phyloP scores from a whole-genome alignment of 192 early-diverging fungal species.

The Endogone sp. region DNA sequence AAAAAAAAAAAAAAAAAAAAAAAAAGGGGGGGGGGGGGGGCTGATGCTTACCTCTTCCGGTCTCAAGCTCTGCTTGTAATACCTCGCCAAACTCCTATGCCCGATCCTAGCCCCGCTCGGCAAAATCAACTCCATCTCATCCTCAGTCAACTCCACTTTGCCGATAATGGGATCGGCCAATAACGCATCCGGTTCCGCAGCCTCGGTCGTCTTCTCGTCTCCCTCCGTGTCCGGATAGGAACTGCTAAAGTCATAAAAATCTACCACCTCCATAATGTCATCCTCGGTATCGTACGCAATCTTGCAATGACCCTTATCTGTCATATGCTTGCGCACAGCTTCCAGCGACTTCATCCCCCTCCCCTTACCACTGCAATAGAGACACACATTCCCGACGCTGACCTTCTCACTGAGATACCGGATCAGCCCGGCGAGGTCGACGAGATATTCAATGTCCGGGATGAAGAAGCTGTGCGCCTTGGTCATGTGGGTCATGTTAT shows the following conservation, averaged over 20 bases:
- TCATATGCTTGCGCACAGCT: constrained; percentile 94
- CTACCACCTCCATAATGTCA: constrained; percentile 86
- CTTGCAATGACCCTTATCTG: constrained; percentile 92
- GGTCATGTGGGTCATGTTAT: constrained; percentile 92
- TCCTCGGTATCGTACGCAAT: constrained; percentile 93
- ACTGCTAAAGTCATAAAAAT: constrained; percentile 95
- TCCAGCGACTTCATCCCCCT: constrained; percentile 78
- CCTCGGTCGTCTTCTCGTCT: constrained; percentile 39
- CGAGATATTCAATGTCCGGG: constrained; percentile 93
- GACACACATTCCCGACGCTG: constrained; percentile 89
- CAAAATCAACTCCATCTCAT: constrained; percentile 84
- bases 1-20: constrained; percentile 8
- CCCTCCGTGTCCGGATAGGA: constrained; percentile 65
- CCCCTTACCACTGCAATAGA: constrained; percentile 93
- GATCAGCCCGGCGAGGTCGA: constrained; percentile 84
- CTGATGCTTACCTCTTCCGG: constrained; percentile 50
- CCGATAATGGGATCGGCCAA: constrained; percentile 29
- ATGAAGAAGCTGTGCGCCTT: constrained; percentile 90
- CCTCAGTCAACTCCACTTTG: constrained; percentile 51
- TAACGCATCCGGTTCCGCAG: constrained; percentile 33
- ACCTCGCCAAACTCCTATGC: constrained; percentile 72
- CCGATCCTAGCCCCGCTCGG: constrained; percentile 81
- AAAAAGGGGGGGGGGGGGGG: too few species aligned
- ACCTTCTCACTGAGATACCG: constrained; percentile 94
- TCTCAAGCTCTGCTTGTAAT: constrained; percentile 83